These are phyloP conservation scores for Tolypocladium nubicola DNA, from an alignment of 2,329 filamentous ascomycete genomes.

Conservation along the genomic window DNA sequence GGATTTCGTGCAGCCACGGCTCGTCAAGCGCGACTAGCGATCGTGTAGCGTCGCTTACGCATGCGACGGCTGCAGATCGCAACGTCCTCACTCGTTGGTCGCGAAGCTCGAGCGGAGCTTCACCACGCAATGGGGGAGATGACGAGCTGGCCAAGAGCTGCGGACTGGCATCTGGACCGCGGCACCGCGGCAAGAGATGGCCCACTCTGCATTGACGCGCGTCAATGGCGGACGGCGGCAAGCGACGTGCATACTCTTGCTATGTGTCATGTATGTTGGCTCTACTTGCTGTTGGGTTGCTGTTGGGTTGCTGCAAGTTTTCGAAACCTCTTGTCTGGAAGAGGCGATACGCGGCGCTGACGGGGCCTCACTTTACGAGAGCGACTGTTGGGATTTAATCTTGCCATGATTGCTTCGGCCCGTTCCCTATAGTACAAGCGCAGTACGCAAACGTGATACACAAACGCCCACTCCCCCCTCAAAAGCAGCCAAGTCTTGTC, in stretches of 20 bases:
- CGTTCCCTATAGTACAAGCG: background rate
- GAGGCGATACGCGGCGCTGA: background rate
- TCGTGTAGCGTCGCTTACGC: background rate
- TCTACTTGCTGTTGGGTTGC: background rate
- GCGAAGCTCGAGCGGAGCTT: background rate
- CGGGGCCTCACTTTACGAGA: background rate
- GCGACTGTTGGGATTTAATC: background rate
- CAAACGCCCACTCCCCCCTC: background rate
- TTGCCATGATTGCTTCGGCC: background rate
- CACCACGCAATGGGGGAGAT: background rate
- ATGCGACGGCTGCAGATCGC: background rate
- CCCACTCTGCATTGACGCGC: background rate
- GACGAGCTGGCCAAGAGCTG: background rate
- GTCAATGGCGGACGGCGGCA: background rate
- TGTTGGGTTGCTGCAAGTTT: background rate
- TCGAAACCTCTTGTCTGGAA: background rate
- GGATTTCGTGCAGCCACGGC: background rate
- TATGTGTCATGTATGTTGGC: background rate
- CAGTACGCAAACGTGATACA: background rate
- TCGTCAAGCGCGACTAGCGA: background rate
- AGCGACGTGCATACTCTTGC: background rate
- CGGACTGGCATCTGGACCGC: background rate
- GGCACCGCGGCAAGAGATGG: background rate
- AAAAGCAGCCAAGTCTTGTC: background rate
- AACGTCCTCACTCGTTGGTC: background rate